Evolutionary conservation across 345 rosid genomes (phyloP).

Genomic region (Anacardium occidentale): DNA sequence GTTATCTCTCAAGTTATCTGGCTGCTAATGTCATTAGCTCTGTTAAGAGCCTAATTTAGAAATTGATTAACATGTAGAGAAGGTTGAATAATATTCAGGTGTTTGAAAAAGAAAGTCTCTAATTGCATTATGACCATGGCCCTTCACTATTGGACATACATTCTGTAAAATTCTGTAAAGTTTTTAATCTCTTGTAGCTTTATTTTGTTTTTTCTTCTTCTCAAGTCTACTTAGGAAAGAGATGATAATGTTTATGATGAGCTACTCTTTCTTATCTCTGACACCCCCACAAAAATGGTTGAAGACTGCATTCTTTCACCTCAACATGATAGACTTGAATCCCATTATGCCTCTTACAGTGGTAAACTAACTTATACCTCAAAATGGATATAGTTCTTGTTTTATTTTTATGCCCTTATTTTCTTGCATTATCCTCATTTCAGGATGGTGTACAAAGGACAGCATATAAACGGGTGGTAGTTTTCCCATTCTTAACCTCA

Average conservation of each 20-base stretch:
- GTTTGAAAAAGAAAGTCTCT: too few relatives aligned
- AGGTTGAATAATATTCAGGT: too few relatives aligned
- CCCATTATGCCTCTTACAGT: not conserved
- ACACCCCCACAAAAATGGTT: not conserved
- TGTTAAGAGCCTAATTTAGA: too few relatives aligned
- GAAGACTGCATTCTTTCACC: not conserved
- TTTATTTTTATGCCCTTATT: not conserved
- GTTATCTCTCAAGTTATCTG: too few relatives aligned
- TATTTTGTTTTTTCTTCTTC: too few relatives aligned
- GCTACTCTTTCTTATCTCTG: not conserved
- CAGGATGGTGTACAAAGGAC: slow-evolving; percentile 98
- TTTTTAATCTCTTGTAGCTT: not conserved
- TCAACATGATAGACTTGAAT: not conserved
- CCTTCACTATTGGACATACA: not conserved
- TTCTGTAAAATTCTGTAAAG: not conserved
- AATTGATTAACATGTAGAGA: too few relatives aligned
- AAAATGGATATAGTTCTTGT: not conserved
- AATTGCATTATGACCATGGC: too few relatives aligned
- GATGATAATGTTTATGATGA: not conserved
- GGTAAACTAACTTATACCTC: not conserved
- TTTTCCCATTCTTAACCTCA: slow-evolving; percentile 62
- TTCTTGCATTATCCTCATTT: not conserved
- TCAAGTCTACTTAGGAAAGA: not conserved
- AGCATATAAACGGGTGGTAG: slow-evolving; percentile 89
- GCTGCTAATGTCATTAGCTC: too few relatives aligned